Evolutionary conservation across 1,284 basidiomycete genomes (phyloP), one percentile per base, ranked within the genome.

Genomic region (Malassezia furfur): DNA sequence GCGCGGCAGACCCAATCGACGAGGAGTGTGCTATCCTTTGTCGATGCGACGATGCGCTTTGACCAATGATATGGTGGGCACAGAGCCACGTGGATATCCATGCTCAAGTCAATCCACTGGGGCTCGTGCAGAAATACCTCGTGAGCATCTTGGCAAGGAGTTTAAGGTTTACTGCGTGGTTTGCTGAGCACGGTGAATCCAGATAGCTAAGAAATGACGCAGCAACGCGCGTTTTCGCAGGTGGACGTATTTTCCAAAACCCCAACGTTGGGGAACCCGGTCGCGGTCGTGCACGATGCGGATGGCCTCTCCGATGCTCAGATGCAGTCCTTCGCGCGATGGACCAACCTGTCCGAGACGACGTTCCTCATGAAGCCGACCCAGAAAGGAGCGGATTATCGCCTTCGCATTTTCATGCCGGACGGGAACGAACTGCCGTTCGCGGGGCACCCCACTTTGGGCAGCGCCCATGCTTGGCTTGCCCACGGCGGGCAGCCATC

Each of bases 301-400:
- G 39, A 31, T 7, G 45, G 50, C 0, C 59, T 64, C 0, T 30
- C 50, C 1, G 53, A 62, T 28, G 57, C 60, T 12, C 50, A 62
- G 46, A 68, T 68, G 65, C 52, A 55, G 25, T 30, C 55, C 5
- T 67, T 71, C 22, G 68, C 68, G 2, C 45, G 43, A 9, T 71
- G 68, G 68, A 70, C 68, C 10, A 70, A 71, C 35, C 54, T 71
- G 5, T 64, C 63, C 25, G 68, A 71, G 40, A 70, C 68, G 9
- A 65, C 66, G 25, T 71, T 70, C 40, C 36, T 71, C 2, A 56
- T 68, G 1, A 60, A 60, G 1, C 59, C 63, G 3, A 52, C 65
- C 0, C 4, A 43, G 11, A 15, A 15, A 21, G 51, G 40, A 4
- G 67, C 65, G 2, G 62, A 71, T 43, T 71, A 70, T 50, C 41